A percentile compares a stretch with the other conserved stretches of the same genome.
Conservation (phyloP, 169 alveolate species). For the Toxoplasma gondii region DNA sequence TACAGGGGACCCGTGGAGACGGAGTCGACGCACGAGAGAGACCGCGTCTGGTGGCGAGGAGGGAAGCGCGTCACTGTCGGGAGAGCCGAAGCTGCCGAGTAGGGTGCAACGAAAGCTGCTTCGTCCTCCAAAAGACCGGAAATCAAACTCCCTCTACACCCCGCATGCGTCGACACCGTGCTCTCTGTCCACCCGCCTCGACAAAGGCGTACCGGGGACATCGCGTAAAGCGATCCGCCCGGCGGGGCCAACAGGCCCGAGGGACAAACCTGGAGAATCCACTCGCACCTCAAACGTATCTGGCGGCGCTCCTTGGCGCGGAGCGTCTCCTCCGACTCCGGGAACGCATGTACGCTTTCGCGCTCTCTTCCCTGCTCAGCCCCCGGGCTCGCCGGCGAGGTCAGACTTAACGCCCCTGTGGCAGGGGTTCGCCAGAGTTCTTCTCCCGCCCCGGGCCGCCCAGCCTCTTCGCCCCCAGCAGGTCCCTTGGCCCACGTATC, state of each 20-base stretch:
- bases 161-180: background rate
- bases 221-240: background rate
- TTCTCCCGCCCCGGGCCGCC: background rate
- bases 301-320: conserved; percentile 33
- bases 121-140: background rate
- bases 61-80: background rate
- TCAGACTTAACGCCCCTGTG: background rate
- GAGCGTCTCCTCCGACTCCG: background rate
- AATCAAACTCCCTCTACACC: background rate
- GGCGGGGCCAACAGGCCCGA: conserved; percentile 51
- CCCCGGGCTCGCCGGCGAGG: conserved; percentile 4
- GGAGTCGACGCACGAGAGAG: conserved; percentile 6
- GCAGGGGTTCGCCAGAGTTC: background rate
- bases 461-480: background rate
- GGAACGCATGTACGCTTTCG: background rate
- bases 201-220: background rate
- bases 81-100: background rate
- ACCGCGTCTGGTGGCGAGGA: conserved; percentile 22
- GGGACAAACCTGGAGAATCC: conserved; percentile 55
- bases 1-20: background rate
- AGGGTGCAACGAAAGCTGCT: background rate
- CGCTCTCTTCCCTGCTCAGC: conserved; percentile 25
- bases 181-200: conserved; percentile 6
- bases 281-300: conserved; percentile 44
- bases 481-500: background rate